A percentile compares a stretch with the other conserved stretches of the same genome.
phyloP scores from a whole-genome alignment of 2,329 filamentous ascomycete species.

The Trichoderma breve region DNA sequence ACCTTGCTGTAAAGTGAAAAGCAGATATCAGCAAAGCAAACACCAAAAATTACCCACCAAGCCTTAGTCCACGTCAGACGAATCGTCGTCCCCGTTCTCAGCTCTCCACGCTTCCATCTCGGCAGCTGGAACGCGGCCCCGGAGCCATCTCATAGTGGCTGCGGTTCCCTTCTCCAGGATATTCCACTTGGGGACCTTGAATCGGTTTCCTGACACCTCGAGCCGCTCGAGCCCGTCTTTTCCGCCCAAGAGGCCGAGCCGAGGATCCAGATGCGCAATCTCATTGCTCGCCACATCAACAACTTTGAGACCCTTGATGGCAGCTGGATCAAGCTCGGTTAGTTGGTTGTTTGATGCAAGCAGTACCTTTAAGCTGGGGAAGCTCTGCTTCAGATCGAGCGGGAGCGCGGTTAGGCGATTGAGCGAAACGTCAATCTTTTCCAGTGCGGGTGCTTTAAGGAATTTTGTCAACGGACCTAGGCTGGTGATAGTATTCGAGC shows the following conservation, averaged over 20 bases:
- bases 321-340: slow-evolving; percentile 67
- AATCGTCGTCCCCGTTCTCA: slow-evolving; percentile 40
- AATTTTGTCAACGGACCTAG: slow-evolving; percentile 63
- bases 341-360: slow-evolving; percentile 79
- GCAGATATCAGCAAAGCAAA: neutral
- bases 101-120: slow-evolving; percentile 58
- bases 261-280: slow-evolving; percentile 75
- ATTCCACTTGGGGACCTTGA: slow-evolving; percentile 81
- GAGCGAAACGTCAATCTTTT: slow-evolving; percentile 75
- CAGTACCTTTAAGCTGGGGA: slow-evolving; percentile 68
- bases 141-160: slow-evolving; percentile 75
- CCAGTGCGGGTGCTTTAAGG: slow-evolving; percentile 71
- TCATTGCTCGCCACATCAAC: slow-evolving; percentile 85
- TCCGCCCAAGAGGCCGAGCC: slow-evolving; percentile 73
- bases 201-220: slow-evolving; percentile 81
- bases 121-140: slow-evolving; percentile 67
- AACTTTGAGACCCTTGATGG: slow-evolving; percentile 69
- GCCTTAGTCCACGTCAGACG: slow-evolving; percentile 24
- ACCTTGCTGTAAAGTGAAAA: neutral
- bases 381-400: slow-evolving; percentile 57
- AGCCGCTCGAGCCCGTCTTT: slow-evolving; percentile 60
- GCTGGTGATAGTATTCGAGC: slow-evolving; percentile 69
- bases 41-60: neutral
- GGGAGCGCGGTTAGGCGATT: slow-evolving; percentile 78
- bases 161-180: slow-evolving; percentile 86